phyloP scores from a whole-genome alignment of 352 stramenopile species.

The Globisporangium echinulatum region DNA sequence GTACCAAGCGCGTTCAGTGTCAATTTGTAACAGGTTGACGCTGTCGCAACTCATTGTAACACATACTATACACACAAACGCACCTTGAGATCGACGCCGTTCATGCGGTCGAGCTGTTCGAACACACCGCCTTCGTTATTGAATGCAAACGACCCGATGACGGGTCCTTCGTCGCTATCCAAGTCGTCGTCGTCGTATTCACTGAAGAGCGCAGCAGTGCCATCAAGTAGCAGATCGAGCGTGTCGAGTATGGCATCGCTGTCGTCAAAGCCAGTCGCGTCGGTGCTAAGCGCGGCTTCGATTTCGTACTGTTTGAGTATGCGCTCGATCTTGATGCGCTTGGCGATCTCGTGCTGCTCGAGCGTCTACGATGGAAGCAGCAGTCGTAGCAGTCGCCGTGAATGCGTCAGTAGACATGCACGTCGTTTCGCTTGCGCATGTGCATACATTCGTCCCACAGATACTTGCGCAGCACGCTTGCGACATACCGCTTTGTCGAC shows the following conservation, averaged over 20 bases:
- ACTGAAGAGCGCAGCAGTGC: slow-evolving; percentile 32
- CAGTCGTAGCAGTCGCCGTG: neutral
- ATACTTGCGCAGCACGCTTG: neutral
- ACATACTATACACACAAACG: neutral
- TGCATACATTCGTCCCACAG: neutral
- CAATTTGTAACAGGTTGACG: too few relatives aligned
- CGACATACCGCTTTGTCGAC: slow-evolving; percentile 25
- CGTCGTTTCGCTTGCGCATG: too few relatives aligned
- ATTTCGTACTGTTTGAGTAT: slow-evolving; percentile 65
- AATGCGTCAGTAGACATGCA: neutral
- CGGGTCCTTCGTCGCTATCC: slow-evolving; percentile 28
- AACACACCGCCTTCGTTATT: slow-evolving; percentile 51
- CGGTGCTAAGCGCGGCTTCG: slow-evolving; percentile 18
- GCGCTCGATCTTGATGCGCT: slow-evolving; percentile 46
- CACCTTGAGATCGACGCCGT: slow-evolving; percentile 67
- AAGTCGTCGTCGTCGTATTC: slow-evolving; percentile 15
- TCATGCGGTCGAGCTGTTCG: slow-evolving; percentile 60
- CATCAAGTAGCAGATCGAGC: slow-evolving; percentile 48
- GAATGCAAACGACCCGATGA: slow-evolving; percentile 52
- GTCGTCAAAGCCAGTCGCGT: slow-evolving; percentile 15
- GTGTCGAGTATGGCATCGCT: slow-evolving; percentile 31
- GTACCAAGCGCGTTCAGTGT: too few relatives aligned
- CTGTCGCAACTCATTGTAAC: too few relatives aligned
- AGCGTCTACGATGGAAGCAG: slow-evolving; percentile 16
- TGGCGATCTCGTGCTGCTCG: slow-evolving; percentile 20